These are phyloP conservation scores for Hirsutella minnesotensis DNA, from an alignment of 2,329 filamentous ascomycete genomes.

Conservation along the genomic window DNA sequence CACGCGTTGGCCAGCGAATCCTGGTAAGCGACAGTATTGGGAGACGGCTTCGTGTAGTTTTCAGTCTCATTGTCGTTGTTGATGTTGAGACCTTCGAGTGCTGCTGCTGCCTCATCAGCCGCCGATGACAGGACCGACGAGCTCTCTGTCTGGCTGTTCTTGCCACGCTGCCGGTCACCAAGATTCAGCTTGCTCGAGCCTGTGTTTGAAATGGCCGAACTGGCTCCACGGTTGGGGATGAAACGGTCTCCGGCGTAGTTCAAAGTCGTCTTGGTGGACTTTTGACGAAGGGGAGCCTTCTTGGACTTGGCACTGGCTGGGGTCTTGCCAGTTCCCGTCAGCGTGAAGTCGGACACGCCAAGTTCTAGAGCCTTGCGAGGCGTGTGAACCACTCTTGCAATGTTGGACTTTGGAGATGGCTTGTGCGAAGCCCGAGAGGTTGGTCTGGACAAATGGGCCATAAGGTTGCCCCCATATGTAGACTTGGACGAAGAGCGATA, in stretches of 20 bases:
- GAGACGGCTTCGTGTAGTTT: slow-evolving; percentile 66
- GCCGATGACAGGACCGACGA: slow-evolving; percentile 69
- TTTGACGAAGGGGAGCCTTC: slow-evolving; percentile 39
- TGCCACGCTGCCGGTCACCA: slow-evolving; percentile 58
- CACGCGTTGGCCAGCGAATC: slow-evolving; percentile 84
- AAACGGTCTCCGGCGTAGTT: slow-evolving; percentile 82
- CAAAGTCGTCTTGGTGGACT: slow-evolving; percentile 65
- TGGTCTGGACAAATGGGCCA: slow-evolving; percentile 65
- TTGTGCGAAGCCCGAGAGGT: slow-evolving; percentile 55
- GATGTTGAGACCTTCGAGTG: slow-evolving; percentile 69
- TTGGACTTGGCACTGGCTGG: slow-evolving; percentile 45
- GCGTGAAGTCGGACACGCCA: slow-evolving; percentile 82
- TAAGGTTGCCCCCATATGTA: slow-evolving; percentile 68
- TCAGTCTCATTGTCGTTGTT: slow-evolving; percentile 52
- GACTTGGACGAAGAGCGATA: slow-evolving; percentile 50
- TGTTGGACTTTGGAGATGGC: slow-evolving; percentile 94
- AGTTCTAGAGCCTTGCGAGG: slow-evolving; percentile 78
- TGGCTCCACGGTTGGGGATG: slow-evolving; percentile 86
- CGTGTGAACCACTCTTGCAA: slow-evolving; percentile 61
- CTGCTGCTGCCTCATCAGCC: slow-evolving; percentile 67
- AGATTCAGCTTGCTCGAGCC: slow-evolving; percentile 74
- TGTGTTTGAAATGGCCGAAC: slow-evolving; percentile 73
- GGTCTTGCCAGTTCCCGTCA: slow-evolving; percentile 74
- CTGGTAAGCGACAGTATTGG: slow-evolving; percentile 83
- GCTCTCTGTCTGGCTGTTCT: slow-evolving; percentile 56